phyloP scores from a whole-genome alignment of 2,329 filamentous ascomycete genomes.

The Calonectria ilicicola region DNA sequence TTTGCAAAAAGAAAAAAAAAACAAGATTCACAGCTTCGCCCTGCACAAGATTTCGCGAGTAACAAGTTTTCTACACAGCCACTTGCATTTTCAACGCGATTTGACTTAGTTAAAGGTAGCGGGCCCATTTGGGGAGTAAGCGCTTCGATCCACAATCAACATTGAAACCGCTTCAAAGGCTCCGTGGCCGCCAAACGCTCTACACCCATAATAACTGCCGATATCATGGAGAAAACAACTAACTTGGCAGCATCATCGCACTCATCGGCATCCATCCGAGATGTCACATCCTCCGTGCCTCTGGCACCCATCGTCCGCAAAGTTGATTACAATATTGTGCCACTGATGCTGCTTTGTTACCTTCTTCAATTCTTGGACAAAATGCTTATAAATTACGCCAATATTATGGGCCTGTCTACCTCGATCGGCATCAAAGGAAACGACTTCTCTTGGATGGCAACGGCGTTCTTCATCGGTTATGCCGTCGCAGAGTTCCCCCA shows the following conservation, averaged over 20 bases:
- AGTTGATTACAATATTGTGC: conserved; percentile 41
- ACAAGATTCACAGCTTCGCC: too few species aligned
- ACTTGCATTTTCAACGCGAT: too few species aligned
- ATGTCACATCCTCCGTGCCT: not conserved
- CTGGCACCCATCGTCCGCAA: conserved; percentile 35
- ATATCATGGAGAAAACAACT: not conserved
- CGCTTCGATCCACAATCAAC: too few species aligned
- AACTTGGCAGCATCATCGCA: not conserved
- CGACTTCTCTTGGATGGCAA: conserved; percentile 47
- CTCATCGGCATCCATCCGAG: not conserved
- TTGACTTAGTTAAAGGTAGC: too few species aligned
- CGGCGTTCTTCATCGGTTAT: conserved; percentile 47
- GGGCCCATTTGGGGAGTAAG: too few species aligned
- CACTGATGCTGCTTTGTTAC: conserved; percentile 43
- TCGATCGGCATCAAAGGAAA: conserved; percentile 46
- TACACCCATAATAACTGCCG: not conserved
- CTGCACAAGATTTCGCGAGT: too few species aligned
- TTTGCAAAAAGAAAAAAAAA: too few species aligned
- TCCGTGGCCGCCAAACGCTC: too few species aligned
- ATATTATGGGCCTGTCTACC: conserved; percentile 45
- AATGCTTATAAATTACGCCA: conserved; percentile 44
- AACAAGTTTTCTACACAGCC: too few species aligned
- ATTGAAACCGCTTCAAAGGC: too few species aligned
- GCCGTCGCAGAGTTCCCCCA: conserved; percentile 44
- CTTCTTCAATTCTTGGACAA: conserved; percentile 45